These are phyloP conservation scores for Fennellomyces sp. DNA, from an alignment of 371 early-diverging fungal genomes.

Conservation along the genomic window DNA sequence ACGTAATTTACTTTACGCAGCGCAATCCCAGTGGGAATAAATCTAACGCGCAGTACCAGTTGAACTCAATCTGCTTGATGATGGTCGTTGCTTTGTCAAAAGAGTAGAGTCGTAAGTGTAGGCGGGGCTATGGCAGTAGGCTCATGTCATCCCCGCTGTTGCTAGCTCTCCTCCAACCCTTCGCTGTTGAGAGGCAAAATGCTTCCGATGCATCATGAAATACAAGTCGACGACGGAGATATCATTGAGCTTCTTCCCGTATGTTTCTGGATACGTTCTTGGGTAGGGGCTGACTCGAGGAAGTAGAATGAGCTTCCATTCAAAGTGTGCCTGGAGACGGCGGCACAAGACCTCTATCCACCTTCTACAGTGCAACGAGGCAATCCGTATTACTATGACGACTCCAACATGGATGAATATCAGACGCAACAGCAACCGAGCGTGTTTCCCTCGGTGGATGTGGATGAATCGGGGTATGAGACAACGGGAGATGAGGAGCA, in stretches of 20 bases:
- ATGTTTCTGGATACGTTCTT: neutral
- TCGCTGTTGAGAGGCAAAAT: neutral
- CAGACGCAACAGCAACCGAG: neutral
- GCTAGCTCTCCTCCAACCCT: neutral
- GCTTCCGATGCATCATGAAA: conserved; percentile 1
- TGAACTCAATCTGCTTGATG: neutral
- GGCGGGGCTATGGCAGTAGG: neutral
- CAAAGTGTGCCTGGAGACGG: neutral
- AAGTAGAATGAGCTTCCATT: neutral
- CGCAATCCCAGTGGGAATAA: too few relatives aligned
- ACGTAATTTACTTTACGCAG: neutral
- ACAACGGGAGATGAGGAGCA: neutral
- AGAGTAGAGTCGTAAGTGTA: conserved; percentile 1
- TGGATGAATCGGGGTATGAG: neutral
- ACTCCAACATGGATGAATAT: neutral
- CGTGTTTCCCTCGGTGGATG: neutral
- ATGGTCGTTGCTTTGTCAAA: conserved; percentile 3
- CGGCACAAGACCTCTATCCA: neutral
- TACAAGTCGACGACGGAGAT: neutral
- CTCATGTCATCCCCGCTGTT: neutral
- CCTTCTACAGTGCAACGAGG: neutral
- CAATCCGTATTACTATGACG: conserved; percentile 2
- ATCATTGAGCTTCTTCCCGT: neutral
- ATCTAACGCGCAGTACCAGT: too few relatives aligned
- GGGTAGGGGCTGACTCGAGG: too few relatives aligned